A percentile compares a stretch with the other conserved stretches of the same genome.
Conservation (phyloP, 2,329 filamentous ascomycete genomes). For the Apiospora pterosperma region DNA sequence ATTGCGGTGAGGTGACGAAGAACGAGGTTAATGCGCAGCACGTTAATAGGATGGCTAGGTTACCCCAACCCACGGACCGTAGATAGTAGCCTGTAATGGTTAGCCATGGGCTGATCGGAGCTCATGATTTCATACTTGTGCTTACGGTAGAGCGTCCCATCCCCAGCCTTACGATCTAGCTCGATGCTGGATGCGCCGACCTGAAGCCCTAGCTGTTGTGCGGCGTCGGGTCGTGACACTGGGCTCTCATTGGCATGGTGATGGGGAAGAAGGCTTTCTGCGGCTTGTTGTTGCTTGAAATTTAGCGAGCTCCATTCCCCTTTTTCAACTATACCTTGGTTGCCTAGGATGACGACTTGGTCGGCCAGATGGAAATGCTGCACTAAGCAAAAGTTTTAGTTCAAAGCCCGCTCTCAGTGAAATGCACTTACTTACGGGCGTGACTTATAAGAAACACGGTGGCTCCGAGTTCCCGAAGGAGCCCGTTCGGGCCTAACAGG, state of each 20-base stretch:
- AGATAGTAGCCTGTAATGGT: slow-evolving; percentile 28
- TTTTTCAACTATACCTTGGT: slow-evolving; percentile 32
- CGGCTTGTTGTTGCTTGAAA: slow-evolving; percentile 21
- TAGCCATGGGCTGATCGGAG: neutral
- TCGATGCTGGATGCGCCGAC: slow-evolving; percentile 13
- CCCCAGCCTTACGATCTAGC: slow-evolving; percentile 25
- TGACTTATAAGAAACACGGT: slow-evolving; percentile 31
- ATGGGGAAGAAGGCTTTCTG: no score
- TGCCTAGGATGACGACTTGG: slow-evolving; percentile 35
- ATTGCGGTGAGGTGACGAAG: slow-evolving; percentile 33
- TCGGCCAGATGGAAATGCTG: slow-evolving; percentile 38
- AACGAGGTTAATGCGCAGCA: slow-evolving; percentile 25
- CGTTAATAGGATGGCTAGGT: slow-evolving; percentile 22
- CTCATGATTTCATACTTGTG: neutral
- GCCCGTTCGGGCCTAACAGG: slow-evolving; percentile 26
- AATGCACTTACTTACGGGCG: no score
- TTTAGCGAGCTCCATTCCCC: slow-evolving; percentile 35
- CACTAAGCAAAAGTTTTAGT: slow-evolving; percentile 29
- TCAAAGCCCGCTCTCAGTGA: no score
- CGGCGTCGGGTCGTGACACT: no score
- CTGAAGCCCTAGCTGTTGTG: slow-evolving; percentile 30
- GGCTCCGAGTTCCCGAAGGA: slow-evolving; percentile 21
- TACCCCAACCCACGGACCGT: slow-evolving; percentile 19
- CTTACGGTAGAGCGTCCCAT: slow-evolving; percentile 33
- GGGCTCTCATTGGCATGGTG: no score